phyloP scores from a whole-genome alignment of 352 stramenopile genomes.

The Phytopythium oedochilum region DNA sequence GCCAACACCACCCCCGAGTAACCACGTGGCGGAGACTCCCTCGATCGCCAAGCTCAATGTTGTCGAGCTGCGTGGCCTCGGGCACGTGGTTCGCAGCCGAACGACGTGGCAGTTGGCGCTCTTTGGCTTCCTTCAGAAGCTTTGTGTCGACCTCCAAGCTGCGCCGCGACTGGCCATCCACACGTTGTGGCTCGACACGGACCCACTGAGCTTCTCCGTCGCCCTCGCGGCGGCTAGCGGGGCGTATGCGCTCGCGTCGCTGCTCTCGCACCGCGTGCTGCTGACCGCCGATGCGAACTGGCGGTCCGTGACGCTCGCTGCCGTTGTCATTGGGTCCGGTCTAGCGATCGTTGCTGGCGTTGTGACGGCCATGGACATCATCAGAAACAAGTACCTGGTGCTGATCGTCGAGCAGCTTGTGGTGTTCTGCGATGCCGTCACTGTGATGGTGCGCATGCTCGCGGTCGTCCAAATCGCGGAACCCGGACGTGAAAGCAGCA shows the following conservation, averaged over 20 bases:
- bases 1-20: constrained; percentile 1
- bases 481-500: constrained; percentile 68
- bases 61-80: constrained; percentile 38
- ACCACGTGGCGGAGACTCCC: background rate
- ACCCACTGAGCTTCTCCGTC: constrained; percentile 57
- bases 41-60: constrained; percentile 4
- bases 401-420: constrained; percentile 41
- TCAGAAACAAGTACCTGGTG: constrained; percentile 63
- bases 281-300: constrained; percentile 44
- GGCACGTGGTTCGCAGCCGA: constrained; percentile 49
- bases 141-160: constrained; percentile 56
- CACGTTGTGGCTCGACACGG: constrained; percentile 54
- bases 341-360: constrained; percentile 34
- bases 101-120: constrained; percentile 68
- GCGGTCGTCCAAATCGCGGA: constrained; percentile 78
- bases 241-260: constrained; percentile 46
- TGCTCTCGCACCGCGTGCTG: constrained; percentile 49
- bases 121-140: constrained; percentile 68
- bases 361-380: constrained; percentile 54
- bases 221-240: constrained; percentile 49
- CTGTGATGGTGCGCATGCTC: constrained; percentile 73
- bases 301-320: constrained; percentile 43
- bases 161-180: constrained; percentile 48
- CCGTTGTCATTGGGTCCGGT: constrained; percentile 34
- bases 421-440: constrained; percentile 57